These are phyloP conservation scores for Leptomonas pyrrhocoris DNA, from an alignment of 208 protist genomes.

Conservation along the genomic window DNA sequence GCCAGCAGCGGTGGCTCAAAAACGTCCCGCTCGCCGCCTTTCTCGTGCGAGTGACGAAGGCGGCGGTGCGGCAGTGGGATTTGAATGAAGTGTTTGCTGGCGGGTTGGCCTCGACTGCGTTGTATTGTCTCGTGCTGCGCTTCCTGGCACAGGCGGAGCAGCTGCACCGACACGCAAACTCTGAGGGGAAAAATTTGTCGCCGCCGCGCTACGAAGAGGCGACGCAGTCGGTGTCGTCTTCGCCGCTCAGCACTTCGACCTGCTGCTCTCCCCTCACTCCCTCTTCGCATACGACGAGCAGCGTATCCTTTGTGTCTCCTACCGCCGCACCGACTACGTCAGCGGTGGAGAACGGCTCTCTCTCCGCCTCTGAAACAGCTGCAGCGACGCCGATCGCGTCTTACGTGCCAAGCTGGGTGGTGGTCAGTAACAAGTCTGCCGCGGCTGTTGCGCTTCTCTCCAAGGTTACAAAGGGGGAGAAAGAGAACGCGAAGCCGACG, in stretches of 20 bases:
- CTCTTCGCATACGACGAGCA: constrained; percentile 2
- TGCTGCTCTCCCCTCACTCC: constrained; percentile 8
- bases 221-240: constrained; percentile 6
- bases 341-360: not conserved
- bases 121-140: constrained; percentile 65
- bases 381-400: constrained; percentile 1
- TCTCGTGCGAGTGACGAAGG: constrained; percentile 67
- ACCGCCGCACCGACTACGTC: not conserved
- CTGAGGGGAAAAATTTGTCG: constrained; percentile 26
- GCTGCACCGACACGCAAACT: constrained; percentile 15
- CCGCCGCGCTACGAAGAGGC: constrained; percentile 33
- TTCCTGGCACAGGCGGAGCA: constrained; percentile 49
- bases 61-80: constrained; percentile 59
- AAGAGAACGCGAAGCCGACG: not conserved
- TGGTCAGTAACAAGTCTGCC: not conserved
- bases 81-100: constrained; percentile 57
- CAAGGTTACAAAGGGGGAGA: not conserved
- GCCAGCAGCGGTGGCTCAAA: constrained; percentile 49
- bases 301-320: not conserved
- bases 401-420: constrained; percentile 23
- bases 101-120: constrained; percentile 56
- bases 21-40: constrained; percentile 23
- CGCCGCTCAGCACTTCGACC: not conserved
- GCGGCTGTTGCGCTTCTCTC: not conserved
- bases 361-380: not conserved